A percentile compares a stretch with the other conserved stretches of the same genome.
Evolutionary conservation across 2,329 filamentous ascomycete species (phyloP).

Genomic region (Didymella pomorum): DNA sequence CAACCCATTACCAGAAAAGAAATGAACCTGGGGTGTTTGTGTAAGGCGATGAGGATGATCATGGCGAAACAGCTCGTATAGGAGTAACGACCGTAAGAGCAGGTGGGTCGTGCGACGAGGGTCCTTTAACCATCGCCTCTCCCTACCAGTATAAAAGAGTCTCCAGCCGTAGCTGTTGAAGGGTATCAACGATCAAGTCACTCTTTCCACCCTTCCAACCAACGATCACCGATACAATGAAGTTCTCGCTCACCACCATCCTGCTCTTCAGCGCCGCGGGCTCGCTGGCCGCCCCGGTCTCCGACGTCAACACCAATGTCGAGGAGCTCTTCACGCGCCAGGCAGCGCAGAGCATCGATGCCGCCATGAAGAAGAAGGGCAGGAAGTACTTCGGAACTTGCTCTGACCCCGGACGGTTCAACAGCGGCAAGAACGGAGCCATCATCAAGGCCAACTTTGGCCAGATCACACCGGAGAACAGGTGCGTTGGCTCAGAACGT

Average conservation of each 20-base stretch:
- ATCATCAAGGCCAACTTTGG: constrained; percentile 71
- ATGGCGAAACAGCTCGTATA: neutral
- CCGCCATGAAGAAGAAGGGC: constrained; percentile 67
- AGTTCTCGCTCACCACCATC: constrained; percentile 40
- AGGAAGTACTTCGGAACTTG: constrained; percentile 72
- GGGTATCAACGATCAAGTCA: neutral
- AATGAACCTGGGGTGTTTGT: neutral
- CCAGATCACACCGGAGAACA: constrained; percentile 72
- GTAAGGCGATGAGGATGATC: neutral
- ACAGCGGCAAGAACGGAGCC: constrained; percentile 59
- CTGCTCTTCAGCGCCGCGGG: constrained; percentile 40
- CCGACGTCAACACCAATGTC: constrained; percentile 30
- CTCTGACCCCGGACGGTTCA: constrained; percentile 64
- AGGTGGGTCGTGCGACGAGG: neutral
- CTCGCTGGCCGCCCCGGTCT: constrained; percentile 36
- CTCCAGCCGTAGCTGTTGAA: neutral
- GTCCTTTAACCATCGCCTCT: constrained; percentile 1
- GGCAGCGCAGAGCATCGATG: constrained; percentile 60
- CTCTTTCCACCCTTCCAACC: neutral
- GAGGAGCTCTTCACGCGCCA: constrained; percentile 43
- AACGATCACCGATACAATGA: constrained; percentile 36
- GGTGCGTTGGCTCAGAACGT: constrained; percentile 24
- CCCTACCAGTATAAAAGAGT: neutral
- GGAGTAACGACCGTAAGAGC: neutral
- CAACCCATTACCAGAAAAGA: neutral